Evolutionary conservation across 495 filamentous ascomycete genomes (phyloP).

Genomic region (Oleoguttula mirabilis): DNA sequence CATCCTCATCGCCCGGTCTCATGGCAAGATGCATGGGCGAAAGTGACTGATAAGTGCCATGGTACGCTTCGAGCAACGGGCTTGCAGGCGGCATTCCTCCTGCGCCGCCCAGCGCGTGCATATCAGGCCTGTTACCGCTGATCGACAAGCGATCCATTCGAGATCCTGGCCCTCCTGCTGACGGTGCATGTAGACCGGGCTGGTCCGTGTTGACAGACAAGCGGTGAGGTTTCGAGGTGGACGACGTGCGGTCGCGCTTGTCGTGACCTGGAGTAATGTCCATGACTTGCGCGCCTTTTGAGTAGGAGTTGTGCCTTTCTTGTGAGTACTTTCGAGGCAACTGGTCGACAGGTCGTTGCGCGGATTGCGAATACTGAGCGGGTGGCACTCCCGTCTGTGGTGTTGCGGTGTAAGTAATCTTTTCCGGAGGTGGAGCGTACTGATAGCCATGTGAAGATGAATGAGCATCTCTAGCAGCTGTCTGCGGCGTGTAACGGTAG

Average conservation of each 20-base stretch:
- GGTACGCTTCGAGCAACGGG: constrained; percentile 83
- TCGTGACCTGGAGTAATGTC: constrained; percentile 17
- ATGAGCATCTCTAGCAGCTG: not conserved
- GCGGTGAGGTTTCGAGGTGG: not conserved
- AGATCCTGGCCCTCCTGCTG: constrained; percentile 17
- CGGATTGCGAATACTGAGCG: constrained; percentile 9
- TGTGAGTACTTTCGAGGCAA: constrained; percentile 1
- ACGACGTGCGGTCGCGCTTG: constrained; percentile 2
- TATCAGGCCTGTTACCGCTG: constrained; percentile 16
- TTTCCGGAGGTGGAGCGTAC: constrained; percentile 25
- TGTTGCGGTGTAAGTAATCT: constrained; percentile 27
- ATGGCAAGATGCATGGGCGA: constrained; percentile 86
- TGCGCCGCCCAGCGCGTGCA: not conserved
- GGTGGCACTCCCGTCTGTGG: constrained; percentile 13
- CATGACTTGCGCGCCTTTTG: constrained; percentile 6
- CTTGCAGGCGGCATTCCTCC: constrained; percentile 35
- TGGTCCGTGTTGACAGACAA: not conserved
- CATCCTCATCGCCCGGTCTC: constrained; percentile 29
- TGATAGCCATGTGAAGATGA: constrained; percentile 18
- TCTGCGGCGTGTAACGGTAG: constrained; percentile 12
- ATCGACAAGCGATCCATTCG: constrained; percentile 30
- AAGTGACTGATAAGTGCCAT: constrained; percentile 87
- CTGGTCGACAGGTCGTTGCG: constrained; percentile 6
- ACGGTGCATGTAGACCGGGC: constrained; percentile 5
- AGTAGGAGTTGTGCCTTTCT: constrained; percentile 3